Conservation (phyloP, 257 asterid genomes). For the Solanum okadae region DNA sequence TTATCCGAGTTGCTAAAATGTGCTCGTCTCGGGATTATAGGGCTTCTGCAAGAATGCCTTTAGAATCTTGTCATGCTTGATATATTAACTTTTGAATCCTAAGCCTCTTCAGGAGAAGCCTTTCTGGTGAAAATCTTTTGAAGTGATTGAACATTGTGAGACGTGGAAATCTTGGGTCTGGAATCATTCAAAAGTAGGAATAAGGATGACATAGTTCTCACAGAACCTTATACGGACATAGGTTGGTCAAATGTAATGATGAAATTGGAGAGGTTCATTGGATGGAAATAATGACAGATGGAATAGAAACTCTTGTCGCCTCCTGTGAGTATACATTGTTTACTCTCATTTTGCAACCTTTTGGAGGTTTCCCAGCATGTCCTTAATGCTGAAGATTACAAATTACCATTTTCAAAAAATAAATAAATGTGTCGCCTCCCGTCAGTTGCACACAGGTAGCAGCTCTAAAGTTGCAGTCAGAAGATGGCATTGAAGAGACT, state of each 20-base stretch:
- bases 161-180: neutral
- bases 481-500: neutral
- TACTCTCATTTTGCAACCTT: neutral
- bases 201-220: neutral
- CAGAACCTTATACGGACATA: neutral
- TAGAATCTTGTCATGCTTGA: neutral
- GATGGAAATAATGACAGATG: neutral
- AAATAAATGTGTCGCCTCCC: neutral
- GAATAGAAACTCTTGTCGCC: neutral
- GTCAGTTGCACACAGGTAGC: neutral
- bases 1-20: neutral
- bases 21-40: neutral
- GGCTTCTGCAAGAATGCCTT: neutral
- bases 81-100: neutral
- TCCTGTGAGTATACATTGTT: neutral
- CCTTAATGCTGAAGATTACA: no score
- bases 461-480: neutral
- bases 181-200: neutral
- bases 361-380: neutral
- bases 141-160: neutral
- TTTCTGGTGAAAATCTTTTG: neutral
- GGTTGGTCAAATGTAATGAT: neutral
- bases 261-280: neutral
- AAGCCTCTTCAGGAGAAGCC: neutral
- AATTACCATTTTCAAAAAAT: no score